Evolutionary conservation across 2,329 filamentous ascomycete species (phyloP), one percentile per base, ranked within the genome.

Genomic region (Fusarium coffeatum): DNA sequence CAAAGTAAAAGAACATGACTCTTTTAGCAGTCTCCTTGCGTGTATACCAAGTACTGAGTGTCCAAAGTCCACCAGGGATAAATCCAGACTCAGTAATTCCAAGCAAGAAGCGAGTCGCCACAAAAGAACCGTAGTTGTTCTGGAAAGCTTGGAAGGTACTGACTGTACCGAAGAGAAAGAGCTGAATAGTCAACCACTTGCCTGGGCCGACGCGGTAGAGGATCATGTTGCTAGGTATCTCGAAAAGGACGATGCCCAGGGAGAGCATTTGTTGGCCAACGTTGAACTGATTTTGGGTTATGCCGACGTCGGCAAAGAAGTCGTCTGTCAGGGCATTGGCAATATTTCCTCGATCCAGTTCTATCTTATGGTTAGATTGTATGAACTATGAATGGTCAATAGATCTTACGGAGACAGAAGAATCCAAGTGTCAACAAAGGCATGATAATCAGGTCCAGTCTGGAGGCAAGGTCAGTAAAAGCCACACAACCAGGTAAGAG

Each of bases 11-110:
- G 34, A 87, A 73, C 73, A 84, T 84, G 50, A 86, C 82, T 11
- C 86, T 81, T 63, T 86, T 84, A 57, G 83, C 84, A 0, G 83
- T 84, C 72, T 88, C 86, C 5, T 79, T 78, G 5, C 80, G 81
- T 1, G 84, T 87, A 73, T 88, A 88, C 85, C 86, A 88, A 1
- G 83, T 85, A 0, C 85, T 86, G 3, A 88, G 76, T 4, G 85
- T 85, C 77, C 80, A 86, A 0, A 84, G 76, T 9, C 80, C 79
- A 5, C 85, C 86, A 1, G 86, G 86, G 56, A 88, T 87, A 66
- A 86, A 88, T 1, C 86, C 86, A 1, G 83, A 83, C 72, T 88
- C 86, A 5, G 82, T 83, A 15, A 88, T 77, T 3, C 86, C 86
- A 1, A 88, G 81, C 1, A 88, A 76, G 55, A 88, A 81, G 1